Percentiles rank a stretch among this genome's conserved stretches.
Conservation (phyloP, 805 yeast genomes). For the Candida chauliodis region DNA sequence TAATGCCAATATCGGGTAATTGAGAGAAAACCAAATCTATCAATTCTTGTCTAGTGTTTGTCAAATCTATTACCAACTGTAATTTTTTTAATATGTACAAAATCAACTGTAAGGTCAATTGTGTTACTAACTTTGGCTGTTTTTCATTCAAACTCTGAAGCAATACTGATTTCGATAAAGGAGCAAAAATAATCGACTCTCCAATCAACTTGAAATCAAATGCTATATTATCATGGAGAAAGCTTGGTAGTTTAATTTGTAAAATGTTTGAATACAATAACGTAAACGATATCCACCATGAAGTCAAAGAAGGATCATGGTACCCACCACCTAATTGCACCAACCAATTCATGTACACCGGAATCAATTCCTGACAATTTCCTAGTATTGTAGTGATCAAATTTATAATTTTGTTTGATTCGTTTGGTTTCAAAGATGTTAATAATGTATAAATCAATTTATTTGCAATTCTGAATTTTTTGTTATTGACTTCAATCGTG, state of each 20-base stretch:
- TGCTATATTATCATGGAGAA: constrained; percentile 1
- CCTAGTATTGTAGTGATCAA: constrained; percentile 49
- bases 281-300: constrained; percentile 80
- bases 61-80: constrained; percentile 11
- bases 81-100: constrained; percentile 53
- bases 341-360: constrained; percentile 62
- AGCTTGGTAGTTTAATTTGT: constrained; percentile 52
- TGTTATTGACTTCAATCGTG: constrained; percentile 44
- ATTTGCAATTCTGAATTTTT: constrained; percentile 60
- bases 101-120: constrained; percentile 60
- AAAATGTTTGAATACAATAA: constrained; percentile 58
- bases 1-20: constrained; percentile 50
- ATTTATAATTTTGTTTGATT: constrained; percentile 59
- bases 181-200: constrained; percentile 63
- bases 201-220: constrained; percentile 27
- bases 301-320: constrained; percentile 74
- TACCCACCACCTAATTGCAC: constrained; percentile 57
- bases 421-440: constrained; percentile 76
- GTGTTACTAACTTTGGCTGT: constrained; percentile 51
- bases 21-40: constrained; percentile 22
- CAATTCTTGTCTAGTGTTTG: constrained; percentile 20
- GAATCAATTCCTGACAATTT: constrained; percentile 63
- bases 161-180: constrained; percentile 56
- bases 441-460: constrained; percentile 61
- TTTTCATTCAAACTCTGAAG: constrained; percentile 47